A percentile compares a stretch with the other conserved stretches of the same genome.
phyloP scores from a whole-genome alignment of 768 basidiomycete genomes.

The Mycena rebaudengoi region DNA sequence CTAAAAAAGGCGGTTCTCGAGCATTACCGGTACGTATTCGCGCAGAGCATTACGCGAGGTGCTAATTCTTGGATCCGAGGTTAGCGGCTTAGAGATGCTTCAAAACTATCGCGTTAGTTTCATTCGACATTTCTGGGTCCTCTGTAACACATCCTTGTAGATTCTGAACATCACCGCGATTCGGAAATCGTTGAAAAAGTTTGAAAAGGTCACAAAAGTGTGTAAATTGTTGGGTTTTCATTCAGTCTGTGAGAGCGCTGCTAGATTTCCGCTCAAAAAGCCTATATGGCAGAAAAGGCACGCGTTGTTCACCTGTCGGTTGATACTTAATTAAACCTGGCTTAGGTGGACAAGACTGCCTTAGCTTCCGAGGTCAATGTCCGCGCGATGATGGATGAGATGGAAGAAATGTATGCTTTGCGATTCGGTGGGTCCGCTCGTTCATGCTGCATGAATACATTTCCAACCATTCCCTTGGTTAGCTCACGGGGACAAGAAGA shows the following conservation, averaged over 20 bases:
- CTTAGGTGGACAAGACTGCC: constrained; percentile 69
- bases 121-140: background rate
- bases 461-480: background rate
- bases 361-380: constrained; percentile 73
- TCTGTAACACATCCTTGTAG: constrained; percentile 42
- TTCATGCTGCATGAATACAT: background rate
- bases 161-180: constrained; percentile 92
- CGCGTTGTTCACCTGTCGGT: background rate
- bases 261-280: constrained; percentile 73
- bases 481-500: constrained; percentile 80
- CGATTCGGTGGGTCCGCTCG: constrained; percentile 69
- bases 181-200: constrained; percentile 86
- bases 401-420: constrained; percentile 79
- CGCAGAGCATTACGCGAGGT: too few relatives aligned
- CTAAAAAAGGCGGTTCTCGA: constrained; percentile 86
- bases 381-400: constrained; percentile 72
- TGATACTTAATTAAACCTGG: background rate
- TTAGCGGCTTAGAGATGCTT: constrained; percentile 82
- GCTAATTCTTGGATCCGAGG: too few relatives aligned
- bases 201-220: constrained; percentile 81
- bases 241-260: background rate
- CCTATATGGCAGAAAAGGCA: constrained; percentile 86
- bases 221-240: constrained; percentile 6
- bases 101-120: constrained; percentile 85
- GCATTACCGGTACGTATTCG: constrained; percentile 71